Conservation (phyloP, 176 grass and related monocot species). For the Pontederia paniculata region DNA sequence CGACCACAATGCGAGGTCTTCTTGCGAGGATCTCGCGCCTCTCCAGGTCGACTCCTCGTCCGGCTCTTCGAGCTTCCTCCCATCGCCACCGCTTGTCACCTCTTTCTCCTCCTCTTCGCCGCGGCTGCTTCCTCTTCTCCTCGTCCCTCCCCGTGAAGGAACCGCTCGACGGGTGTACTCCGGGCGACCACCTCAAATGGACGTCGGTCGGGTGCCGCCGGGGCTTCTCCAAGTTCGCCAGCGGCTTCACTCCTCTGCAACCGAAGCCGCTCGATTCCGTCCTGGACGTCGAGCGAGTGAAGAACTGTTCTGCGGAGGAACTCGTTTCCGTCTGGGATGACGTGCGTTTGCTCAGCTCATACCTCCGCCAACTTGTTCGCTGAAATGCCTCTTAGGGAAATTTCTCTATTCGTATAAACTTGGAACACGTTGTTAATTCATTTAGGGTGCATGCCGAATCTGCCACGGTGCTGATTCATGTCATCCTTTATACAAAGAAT, state of each 20-base stretch:
- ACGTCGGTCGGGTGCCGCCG: conserved; percentile 27
- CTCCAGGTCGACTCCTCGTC: no score
- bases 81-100: no score
- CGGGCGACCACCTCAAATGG: conserved; percentile 22
- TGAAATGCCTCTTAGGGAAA: neutral
- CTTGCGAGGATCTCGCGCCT: no score
- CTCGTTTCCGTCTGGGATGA: conserved; percentile 90
- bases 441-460: neutral
- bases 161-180: neutral
- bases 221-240: conserved; percentile 51
- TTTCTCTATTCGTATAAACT: neutral
- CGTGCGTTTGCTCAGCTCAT: conserved; percentile 16
- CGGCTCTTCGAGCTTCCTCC: no score
- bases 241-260: conserved; percentile 70
- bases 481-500: neutral
- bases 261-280: conserved; percentile 53
- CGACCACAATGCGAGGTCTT: no score
- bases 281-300: conserved; percentile 66
- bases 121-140: no score
- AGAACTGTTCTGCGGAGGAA: conserved; percentile 46
- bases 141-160: no score
- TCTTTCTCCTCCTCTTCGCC: no score
- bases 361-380: neutral
- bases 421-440: neutral
- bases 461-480: neutral